Evolutionary conservation across 108 stramenopile genomes (phyloP).

Genomic region (Nannochloropsis gaditana): DNA sequence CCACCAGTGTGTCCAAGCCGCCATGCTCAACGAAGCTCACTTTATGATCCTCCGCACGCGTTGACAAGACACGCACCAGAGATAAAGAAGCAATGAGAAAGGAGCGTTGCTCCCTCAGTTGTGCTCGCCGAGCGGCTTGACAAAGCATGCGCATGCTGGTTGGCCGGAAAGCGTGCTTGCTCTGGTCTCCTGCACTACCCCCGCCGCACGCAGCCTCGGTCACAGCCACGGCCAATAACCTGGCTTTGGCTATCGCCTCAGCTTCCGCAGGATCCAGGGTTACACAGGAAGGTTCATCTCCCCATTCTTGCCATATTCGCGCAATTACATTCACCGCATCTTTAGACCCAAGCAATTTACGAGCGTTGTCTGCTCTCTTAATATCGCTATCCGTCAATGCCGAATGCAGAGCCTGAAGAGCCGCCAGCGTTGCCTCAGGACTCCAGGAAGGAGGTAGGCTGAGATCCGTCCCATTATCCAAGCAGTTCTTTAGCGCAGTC

Average conservation of each 20-base stretch:
- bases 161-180: background rate
- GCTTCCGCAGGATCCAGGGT: background rate
- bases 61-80: background rate
- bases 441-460: background rate
- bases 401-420: background rate
- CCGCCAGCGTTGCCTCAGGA: background rate
- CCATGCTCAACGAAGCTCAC: background rate
- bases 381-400: background rate
- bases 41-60: background rate
- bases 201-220: conserved; percentile 1
- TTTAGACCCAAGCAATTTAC: background rate
- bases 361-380: background rate
- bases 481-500: background rate
- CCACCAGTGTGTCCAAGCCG: background rate
- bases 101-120: background rate
- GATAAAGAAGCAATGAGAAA: background rate
- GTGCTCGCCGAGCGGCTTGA: background rate
- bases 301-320: background rate
- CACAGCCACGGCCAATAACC: background rate
- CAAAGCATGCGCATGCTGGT: background rate
- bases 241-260: background rate
- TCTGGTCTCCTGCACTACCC: background rate
- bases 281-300: background rate
- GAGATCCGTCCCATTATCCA: background rate
- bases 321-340: background rate